phyloP scores from a whole-genome alignment of 1,284 basidiomycete genomes.

The Lentinula novae-zelandiae region DNA sequence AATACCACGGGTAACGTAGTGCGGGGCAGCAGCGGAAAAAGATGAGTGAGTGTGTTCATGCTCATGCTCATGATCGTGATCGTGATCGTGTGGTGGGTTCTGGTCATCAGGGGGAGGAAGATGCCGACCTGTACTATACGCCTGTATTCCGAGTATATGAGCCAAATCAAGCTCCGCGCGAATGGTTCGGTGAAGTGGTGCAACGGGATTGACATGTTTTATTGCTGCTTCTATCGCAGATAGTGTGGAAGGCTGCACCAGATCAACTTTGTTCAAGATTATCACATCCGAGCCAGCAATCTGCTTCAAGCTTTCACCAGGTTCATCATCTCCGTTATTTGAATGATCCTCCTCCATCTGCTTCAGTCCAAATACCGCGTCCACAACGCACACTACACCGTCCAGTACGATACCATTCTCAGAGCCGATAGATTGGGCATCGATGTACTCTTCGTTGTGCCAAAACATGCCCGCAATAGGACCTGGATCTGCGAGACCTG shows the following conservation, averaged over 20 bases:
- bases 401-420: constrained; percentile 77
- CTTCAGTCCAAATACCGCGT: constrained; percentile 82
- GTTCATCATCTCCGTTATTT: constrained; percentile 40
- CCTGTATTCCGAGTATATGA: constrained; percentile 74
- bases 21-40: constrained; percentile 27
- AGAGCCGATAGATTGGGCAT: constrained; percentile 46
- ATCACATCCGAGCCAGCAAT: constrained; percentile 89
- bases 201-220: constrained; percentile 72
- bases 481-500: constrained; percentile 92
- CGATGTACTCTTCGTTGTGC: constrained; percentile 81
- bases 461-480: constrained; percentile 89
- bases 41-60: constrained; percentile 28
- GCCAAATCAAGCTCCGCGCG: constrained; percentile 68
- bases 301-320: constrained; percentile 38
- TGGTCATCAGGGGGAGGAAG: constrained; percentile 16
- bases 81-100: constrained; percentile 29
- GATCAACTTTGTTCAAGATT: constrained; percentile 83
- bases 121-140: constrained; percentile 45
- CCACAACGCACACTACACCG: constrained; percentile 88
- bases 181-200: constrained; percentile 68
- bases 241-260: constrained; percentile 46
- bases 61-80: constrained; percentile 29
- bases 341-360: constrained; percentile 79
- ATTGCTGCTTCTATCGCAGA: constrained; percentile 55
- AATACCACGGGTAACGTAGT: constrained; percentile 69